These are phyloP conservation scores for Calycina marina DNA, from an alignment of 2,329 filamentous ascomycete genomes.

Conservation along the genomic window DNA sequence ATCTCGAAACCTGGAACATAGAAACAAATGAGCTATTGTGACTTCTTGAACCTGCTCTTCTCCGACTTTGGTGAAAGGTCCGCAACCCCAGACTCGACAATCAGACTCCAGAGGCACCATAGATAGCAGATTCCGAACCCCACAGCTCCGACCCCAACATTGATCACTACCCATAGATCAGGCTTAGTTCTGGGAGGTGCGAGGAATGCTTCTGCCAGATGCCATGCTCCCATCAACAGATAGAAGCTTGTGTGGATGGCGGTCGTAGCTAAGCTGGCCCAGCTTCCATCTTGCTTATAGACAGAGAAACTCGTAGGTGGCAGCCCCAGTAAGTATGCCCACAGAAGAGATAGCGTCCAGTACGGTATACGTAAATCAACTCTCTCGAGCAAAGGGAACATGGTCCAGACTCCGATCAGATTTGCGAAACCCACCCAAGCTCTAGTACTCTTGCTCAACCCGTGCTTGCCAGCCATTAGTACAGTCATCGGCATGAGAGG, in stretches of 20 bases:
- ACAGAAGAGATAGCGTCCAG: constrained; percentile 67
- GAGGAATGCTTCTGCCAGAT: constrained; percentile 56
- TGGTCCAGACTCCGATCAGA: constrained; percentile 75
- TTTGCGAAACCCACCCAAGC: constrained; percentile 97
- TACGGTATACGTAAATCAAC: constrained; percentile 81
- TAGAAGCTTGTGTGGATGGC: constrained; percentile 68
- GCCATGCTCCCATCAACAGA: constrained; percentile 64
- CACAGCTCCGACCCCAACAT: constrained; percentile 71
- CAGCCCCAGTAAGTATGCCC: constrained; percentile 81
- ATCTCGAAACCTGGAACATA: constrained; percentile 15
- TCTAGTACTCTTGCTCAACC: constrained; percentile 59
- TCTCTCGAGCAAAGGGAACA: constrained; percentile 78
- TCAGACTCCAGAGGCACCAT: constrained; percentile 67
- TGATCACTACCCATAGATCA: constrained; percentile 86
- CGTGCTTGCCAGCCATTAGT: constrained; percentile 63
- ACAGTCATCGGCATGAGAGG: constrained; percentile 89
- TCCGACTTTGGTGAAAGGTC: constrained; percentile 9
- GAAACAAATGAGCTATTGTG: constrained; percentile 15
- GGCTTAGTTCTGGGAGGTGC: constrained; percentile 62
- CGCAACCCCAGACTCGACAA: constrained; percentile 35
- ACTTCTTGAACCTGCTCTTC: constrained; percentile 15
- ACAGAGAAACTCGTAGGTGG: constrained; percentile 61
- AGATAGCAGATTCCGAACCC: constrained; percentile 81
- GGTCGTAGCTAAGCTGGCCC: constrained; percentile 41
- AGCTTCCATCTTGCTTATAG: constrained; percentile 41